A percentile compares a stretch with the other conserved stretches of the same genome.
Evolutionary conservation across 2,329 filamentous ascomycete genomes (phyloP).

Genomic region (Diaporthe sp.): DNA sequence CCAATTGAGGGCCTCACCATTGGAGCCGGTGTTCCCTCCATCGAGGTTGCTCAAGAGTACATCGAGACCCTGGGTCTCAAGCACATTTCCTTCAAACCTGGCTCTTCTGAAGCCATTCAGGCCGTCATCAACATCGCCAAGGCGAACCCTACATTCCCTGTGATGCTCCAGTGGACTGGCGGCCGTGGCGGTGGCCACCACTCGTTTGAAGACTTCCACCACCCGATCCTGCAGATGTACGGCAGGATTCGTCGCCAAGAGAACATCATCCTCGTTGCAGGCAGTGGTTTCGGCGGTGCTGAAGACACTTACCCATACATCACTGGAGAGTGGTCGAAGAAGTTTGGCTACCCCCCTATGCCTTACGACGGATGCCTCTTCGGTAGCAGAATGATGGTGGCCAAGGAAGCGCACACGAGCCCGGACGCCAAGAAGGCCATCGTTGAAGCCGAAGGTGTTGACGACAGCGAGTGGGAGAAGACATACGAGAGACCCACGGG

Average conservation of each 20-base stretch:
- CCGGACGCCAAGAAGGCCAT: conserved; percentile 91
- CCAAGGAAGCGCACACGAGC: conserved; percentile 91
- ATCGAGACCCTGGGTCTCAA: conserved; percentile 93
- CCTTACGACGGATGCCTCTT: conserved; percentile 93
- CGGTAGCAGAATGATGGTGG: conserved; percentile 93
- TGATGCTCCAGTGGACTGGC: conserved; percentile 94
- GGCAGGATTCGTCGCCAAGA: conserved; percentile 84
- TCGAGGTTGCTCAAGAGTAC: conserved; percentile 93
- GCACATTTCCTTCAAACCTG: conserved; percentile 95
- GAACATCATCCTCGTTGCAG: conserved; percentile 90
- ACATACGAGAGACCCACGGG: conserved; percentile 92
- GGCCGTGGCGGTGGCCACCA: conserved; percentile 94
- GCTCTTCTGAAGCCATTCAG: conserved; percentile 88
- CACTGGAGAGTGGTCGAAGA: conserved; percentile 87
- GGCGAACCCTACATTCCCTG: conserved; percentile 93
- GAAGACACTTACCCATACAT: conserved; percentile 94
- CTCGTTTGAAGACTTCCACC: conserved; percentile 95
- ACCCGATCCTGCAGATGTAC: conserved; percentile 92
- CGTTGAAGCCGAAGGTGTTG: conserved; percentile 83
- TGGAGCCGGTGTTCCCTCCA: conserved; percentile 91
- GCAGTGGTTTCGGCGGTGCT: conserved; percentile 90
- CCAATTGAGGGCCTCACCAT: conserved; percentile 94
- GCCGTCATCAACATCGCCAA: conserved; percentile 92
- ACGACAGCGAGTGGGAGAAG: conserved; percentile 88
- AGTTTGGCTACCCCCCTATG: conserved; percentile 90